Evolutionary conservation across 2,329 filamentous ascomycete species (phyloP).

Genomic region (Pseudogymnoascus sp.): DNA sequence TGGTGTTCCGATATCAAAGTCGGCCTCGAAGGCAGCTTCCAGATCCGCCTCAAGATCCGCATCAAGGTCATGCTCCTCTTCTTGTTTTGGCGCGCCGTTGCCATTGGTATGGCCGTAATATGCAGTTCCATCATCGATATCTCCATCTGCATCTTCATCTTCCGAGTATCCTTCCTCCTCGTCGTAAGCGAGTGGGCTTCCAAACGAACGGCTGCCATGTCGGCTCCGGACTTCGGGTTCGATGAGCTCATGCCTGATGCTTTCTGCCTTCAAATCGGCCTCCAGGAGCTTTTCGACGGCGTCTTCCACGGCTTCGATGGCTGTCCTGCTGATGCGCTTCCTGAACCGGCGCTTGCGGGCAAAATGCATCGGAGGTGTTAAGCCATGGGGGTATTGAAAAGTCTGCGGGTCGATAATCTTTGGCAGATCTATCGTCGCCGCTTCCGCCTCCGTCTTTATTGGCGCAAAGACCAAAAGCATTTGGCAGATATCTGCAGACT

Average conservation of each 20-base stretch:
- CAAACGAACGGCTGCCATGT: constrained; percentile 21
- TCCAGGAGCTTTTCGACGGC: constrained; percentile 45
- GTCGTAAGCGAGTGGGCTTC: constrained; percentile 28
- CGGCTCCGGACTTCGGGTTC: constrained; percentile 29
- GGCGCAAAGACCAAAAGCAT: constrained; percentile 61
- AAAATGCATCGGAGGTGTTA: constrained; percentile 54
- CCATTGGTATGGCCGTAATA: constrained; percentile 24
- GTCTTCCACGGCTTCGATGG: constrained; percentile 50
- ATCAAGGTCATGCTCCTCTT: constrained; percentile 18
- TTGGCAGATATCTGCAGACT: constrained; percentile 66
- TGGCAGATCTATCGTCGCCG: constrained; percentile 28
- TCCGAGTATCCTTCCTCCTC: constrained; percentile 31
- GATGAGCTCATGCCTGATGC: constrained; percentile 36
- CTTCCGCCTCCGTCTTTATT: constrained; percentile 47
- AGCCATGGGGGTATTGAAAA: constrained; percentile 42
- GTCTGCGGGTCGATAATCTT: constrained; percentile 26
- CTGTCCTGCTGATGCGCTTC: constrained; percentile 46
- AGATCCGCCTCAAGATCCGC: constrained; percentile 25
- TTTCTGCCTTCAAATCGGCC: constrained; percentile 36
- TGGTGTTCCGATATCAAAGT: constrained; percentile 30
- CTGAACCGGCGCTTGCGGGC: constrained; percentile 51
- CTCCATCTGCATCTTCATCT: constrained; percentile 30
- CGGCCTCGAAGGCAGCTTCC: constrained; percentile 31
- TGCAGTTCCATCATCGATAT: constrained; percentile 33
- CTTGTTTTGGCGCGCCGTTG: constrained; percentile 21